Base-by-base conservation (phyloP, 768 basidiomycete species). In the Floccularia luteovirens region DNA sequence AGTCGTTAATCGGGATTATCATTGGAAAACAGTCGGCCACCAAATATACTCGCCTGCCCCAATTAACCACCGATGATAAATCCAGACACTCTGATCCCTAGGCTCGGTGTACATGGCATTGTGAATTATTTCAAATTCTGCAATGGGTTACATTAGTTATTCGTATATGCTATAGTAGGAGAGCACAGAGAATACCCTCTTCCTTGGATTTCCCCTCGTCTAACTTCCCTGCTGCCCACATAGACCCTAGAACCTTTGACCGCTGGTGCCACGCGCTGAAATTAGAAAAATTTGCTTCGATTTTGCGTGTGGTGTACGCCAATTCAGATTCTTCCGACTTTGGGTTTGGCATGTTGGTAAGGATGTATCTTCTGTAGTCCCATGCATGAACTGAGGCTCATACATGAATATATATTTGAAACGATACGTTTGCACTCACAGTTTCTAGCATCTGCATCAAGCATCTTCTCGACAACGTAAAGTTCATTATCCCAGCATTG, bases 241-340 rank as follows among this genome's bases (percentile, higher is more conserved):
- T 53, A 2, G 68, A 70, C 0, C 69, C 55, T 21, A 88, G 66
- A 5, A 91, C 68, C 53, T 91, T 94, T 1, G 90, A 89, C 24
- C 96, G 79, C 50, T 96, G 92, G 59, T 99, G 96, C 96, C 96
- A 99, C 16, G 96, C 96, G 47, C 91, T 94, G 57, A 96, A 98
- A 57, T 99, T 98, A 24, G 90, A 94, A 56, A 98, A 92, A 53
- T 90, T 97, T 36, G 82, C 67, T 58, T 87, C 82, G 48, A 99
- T 98, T 69, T 97, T 98, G 44, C 74, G 75, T 31, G 75, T 79
- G 2, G 96, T 98, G 55, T 89, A 98, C 0, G 67, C 70, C 20
- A 99, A 62, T 55, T 98, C 96, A n/a, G 77, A 67, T 3, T 57
- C 61, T 28, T 74, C 65, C 3, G 82, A 64, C 43, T 67, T 66